Evolutionary conservation across 495 filamentous ascomycete genomes (phyloP), one percentile per base, ranked within the genome.

Genomic region (Achaetomiella virescens): DNA sequence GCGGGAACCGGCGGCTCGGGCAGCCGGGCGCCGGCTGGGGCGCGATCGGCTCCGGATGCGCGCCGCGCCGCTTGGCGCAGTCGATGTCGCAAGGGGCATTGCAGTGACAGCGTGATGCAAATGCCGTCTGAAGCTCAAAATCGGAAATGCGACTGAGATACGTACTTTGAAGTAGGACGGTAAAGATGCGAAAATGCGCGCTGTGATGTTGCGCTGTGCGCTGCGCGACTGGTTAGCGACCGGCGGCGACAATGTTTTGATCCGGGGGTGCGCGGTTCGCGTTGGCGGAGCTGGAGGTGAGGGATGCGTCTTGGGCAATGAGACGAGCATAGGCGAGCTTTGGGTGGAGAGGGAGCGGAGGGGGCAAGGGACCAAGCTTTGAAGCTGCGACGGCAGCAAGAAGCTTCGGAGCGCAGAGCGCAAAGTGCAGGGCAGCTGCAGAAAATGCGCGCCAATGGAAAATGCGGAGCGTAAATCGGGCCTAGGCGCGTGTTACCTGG

Each of bases 1-100:
- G n/a, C n/a, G n/a, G n/a, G n/a, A n/a, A n/a, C n/a, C n/a, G n/a
- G n/a, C n/a, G n/a, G n/a, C n/a, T n/a, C n/a, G 41, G 21, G 38
- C 17, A 17, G 21, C 20, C 11, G n/a, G 18, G 24, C 15, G 22
- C 10, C 43, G 14, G 41, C 21, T 21, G 9, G 15, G 52, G 42
- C 41, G 55, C 31, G 37, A 41, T 29, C 22, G 40, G 45, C 20
- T 21, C 14, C 38, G n/a, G 8, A 22, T 25, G 56, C 45, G 20
- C 43, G 44, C 27, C 38, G 45, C 44, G 48, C n/a, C 25, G 17
- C 44, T 55, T 55, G 52, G 41, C 45, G 33, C 12, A 2, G 24
- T 27, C 27, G 17, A 42, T 31, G 62, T 62, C 65, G 65, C 70
- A 70, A 66, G 61, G 38, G 57, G 65, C 63, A 76, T 72, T 75